A percentile compares a stretch with the other conserved stretches of the same genome.
phyloP scores from a whole-genome alignment of 495 filamentous ascomycete species.

The Niebla homalea region DNA sequence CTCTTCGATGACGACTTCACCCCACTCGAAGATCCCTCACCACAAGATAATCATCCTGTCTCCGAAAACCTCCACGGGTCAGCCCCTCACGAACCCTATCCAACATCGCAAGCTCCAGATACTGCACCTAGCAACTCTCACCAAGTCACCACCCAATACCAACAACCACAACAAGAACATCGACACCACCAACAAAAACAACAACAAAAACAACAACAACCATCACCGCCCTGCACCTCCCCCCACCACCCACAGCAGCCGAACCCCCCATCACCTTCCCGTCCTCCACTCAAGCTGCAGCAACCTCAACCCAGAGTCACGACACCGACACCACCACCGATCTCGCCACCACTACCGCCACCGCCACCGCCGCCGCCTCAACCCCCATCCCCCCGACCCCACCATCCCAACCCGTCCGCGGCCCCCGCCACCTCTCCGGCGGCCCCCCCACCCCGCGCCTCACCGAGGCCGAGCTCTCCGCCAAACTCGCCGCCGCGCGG shows the following conservation, averaged over 20 bases:
- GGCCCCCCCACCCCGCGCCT: slow-evolving; percentile 51
- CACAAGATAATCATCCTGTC: slow-evolving; percentile 9
- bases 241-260: not conserved
- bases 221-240: not conserved
- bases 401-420: slow-evolving; percentile 45
- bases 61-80: not conserved
- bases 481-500: slow-evolving; percentile 44
- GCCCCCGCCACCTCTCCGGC: slow-evolving; percentile 56
- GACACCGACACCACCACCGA: not conserved
- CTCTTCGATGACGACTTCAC: slow-evolving; percentile 62
- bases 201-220: not conserved
- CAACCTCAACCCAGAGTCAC: not conserved
- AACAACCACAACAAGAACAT: not conserved
- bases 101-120: not conserved
- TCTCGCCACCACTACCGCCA: not conserved
- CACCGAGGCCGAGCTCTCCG: slow-evolving; percentile 53
- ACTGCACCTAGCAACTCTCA: not conserved
- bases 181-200: not conserved
- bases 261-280: not conserved
- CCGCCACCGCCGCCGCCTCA: not conserved
- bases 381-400: not conserved
- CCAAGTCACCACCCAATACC: not conserved
- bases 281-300: not conserved
- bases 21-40: slow-evolving; percentile 35
- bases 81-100: not conserved